Base-by-base conservation (phyloP, 2,329 filamentous ascomycete species). In the Stromatinia cepivora region DNA sequence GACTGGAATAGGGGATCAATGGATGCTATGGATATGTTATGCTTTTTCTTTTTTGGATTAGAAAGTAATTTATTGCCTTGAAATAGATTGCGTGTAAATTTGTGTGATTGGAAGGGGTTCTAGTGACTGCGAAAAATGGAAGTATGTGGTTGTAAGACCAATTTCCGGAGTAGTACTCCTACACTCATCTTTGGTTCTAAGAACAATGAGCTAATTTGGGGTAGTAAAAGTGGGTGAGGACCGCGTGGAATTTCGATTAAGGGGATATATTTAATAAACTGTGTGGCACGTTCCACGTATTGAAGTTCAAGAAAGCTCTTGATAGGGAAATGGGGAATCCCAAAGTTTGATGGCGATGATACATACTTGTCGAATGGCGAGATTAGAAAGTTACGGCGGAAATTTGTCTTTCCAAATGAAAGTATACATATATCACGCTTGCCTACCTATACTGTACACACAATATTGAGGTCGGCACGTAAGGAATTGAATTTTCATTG, bases 1-100 rank as follows among this genome's bases (percentile, higher is more conserved):
- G 61, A 34, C 31, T 64, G 46, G 22, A 39, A 36, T 39, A 31
- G 34, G 31, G 13, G 20, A 52, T 63, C 31, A 64, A 52, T 52
- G 31, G 34, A n/a, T 42, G 34, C 46, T 64, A 64, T 28, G 48
- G 52, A 52, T 52, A n/a, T 64, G n/a, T 64, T 52, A 9, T 28
- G 15, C 31, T 39, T 17, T 25, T 50, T 11, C 3, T 63, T 13
- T 36, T 36, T 50, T 62, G 45, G 31, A 50, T 52, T 64, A 52
- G 61, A 64, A 39, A 52, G 15, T 36, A 52, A 64, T 39, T 64
- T 64, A 64, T 52, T 42, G 20, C 9, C 34, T 63, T 53, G 15
- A 64, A 64, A 52, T 64, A 39, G n/a, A 36, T 10, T 22, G 9
- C n/a, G 20, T 34, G 28, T 15, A 22, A 13, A 11, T 10, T 13